phyloP scores from a whole-genome alignment of 192 early-diverging fungal genomes.

The Mortierella antarctica region DNA sequence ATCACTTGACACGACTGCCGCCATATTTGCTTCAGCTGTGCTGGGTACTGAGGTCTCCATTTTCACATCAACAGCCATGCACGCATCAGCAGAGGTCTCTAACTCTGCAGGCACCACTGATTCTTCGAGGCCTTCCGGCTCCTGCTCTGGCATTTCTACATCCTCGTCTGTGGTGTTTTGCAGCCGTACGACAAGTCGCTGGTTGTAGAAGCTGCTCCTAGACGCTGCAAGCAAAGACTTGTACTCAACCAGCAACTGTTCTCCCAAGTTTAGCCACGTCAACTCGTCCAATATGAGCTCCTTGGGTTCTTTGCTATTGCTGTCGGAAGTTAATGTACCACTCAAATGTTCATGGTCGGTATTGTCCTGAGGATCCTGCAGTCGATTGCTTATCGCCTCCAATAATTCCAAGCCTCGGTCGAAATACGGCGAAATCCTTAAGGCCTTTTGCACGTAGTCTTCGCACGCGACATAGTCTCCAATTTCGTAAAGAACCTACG shows the following conservation, averaged over 20 bases:
- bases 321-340: not conserved
- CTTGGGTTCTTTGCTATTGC: not conserved
- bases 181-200: constrained; percentile 13
- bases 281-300: constrained; percentile 20
- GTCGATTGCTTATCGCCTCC: constrained; percentile 12
- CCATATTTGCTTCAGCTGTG: not conserved
- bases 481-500: constrained; percentile 57
- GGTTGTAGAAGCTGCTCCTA: constrained; percentile 18
- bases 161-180: constrained; percentile 14
- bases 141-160: constrained; percentile 16
- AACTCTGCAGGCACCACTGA: not conserved
- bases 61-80: not conserved
- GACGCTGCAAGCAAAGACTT: not conserved
- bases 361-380: not conserved
- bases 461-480: constrained; percentile 57
- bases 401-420: constrained; percentile 33
- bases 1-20: not conserved
- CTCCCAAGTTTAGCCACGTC: constrained; percentile 29
- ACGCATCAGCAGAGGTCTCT: not conserved
- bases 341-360: not conserved
- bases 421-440: constrained; percentile 43
- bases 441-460: constrained; percentile 33
- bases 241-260: constrained; percentile 33
- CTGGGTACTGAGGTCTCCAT: constrained; percentile 4
- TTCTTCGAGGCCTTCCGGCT: not conserved